phyloP scores from a whole-genome alignment of 1,284 basidiomycete species.

The Cryptococcus neoformans region DNA sequence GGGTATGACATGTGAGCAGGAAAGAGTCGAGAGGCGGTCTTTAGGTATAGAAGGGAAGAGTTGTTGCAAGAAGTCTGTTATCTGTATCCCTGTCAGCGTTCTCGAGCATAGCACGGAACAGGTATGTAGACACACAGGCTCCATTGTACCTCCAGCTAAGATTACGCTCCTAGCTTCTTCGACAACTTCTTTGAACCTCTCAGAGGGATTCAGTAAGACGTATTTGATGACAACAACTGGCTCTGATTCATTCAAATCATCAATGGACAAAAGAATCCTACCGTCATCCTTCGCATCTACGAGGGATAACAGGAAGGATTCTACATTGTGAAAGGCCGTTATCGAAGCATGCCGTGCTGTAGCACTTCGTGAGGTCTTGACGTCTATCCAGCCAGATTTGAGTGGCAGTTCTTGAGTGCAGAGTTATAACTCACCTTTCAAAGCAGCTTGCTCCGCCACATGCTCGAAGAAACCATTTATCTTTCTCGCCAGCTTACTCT shows the following conservation, averaged over 20 bases:
- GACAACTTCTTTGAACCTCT: conserved; percentile 77
- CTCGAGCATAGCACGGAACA: not conserved
- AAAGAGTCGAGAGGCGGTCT: conserved; percentile 70
- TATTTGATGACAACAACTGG: conserved; percentile 71
- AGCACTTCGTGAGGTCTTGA: conserved; percentile 7
- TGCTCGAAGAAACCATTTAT: conserved; percentile 78
- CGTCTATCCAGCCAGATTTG: not conserved
- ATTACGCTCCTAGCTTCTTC: conserved; percentile 76
- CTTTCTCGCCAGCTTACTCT: conserved; percentile 70
- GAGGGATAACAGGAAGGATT: conserved; percentile 79
- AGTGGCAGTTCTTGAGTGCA: not conserved
- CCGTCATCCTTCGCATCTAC: conserved; percentile 76
- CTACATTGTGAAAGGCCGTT: conserved; percentile 79
- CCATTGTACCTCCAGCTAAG: conserved; percentile 96
- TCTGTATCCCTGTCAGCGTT: conserved; percentile 52
- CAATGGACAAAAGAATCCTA: conserved; percentile 47
- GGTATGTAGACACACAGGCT: conserved; percentile 63
- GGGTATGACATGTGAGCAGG: conserved; percentile 92
- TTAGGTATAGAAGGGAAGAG: conserved; percentile 67
- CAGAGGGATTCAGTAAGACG: conserved; percentile 89
- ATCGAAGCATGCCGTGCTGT: conserved; percentile 51
- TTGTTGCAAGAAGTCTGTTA: conserved; percentile 82
- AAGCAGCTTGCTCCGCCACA: conserved; percentile 56
- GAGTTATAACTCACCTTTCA: conserved; percentile 38
- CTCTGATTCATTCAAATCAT: conserved; percentile 42